Evolutionary conservation across 2,329 filamentous ascomycete genomes (phyloP).

Genomic region (Rhynchosporium graminicola): DNA sequence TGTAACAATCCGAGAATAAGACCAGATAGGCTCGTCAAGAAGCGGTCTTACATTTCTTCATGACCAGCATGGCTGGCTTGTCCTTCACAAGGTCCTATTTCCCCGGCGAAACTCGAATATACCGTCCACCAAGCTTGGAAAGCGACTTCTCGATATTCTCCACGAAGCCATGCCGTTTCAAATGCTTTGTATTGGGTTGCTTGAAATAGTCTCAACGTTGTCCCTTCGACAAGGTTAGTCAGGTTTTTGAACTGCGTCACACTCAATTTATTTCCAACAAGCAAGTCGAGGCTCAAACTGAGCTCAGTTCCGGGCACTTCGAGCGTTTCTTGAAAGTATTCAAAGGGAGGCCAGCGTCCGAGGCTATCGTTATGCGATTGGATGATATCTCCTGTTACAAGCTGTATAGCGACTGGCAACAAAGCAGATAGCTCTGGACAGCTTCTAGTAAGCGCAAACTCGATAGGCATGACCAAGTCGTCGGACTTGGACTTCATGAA

Average conservation of each 20-base stretch:
- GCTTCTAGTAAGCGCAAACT: background rate
- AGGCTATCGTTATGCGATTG: background rate
- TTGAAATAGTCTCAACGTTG: background rate
- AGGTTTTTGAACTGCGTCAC: background rate
- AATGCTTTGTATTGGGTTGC: background rate
- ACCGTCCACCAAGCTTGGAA: background rate
- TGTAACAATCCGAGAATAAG: background rate
- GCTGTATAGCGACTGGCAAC: background rate
- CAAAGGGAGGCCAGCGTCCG: background rate
- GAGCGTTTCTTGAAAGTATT: slow-evolving; percentile 3
- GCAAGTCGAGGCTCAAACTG: slow-evolving; percentile 1
- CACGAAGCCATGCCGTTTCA: background rate
- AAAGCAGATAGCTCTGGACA: background rate
- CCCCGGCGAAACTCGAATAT: background rate
- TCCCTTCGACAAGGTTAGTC: background rate
- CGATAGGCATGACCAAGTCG: background rate
- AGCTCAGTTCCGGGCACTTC: background rate
- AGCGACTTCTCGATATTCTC: background rate
- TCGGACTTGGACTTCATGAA: background rate
- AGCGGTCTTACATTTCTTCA: background rate
- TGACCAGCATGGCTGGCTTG: slow-evolving; percentile 1
- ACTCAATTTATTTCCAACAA: slow-evolving; percentile 1
- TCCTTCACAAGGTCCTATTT: background rate
- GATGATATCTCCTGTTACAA: background rate
- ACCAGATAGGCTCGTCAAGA: slow-evolving; percentile 1